Evolutionary conservation across 768 basidiomycete species (phyloP), one percentile per base, ranked within the genome.

Genomic region (Tubosaeta brunneosetosa): DNA sequence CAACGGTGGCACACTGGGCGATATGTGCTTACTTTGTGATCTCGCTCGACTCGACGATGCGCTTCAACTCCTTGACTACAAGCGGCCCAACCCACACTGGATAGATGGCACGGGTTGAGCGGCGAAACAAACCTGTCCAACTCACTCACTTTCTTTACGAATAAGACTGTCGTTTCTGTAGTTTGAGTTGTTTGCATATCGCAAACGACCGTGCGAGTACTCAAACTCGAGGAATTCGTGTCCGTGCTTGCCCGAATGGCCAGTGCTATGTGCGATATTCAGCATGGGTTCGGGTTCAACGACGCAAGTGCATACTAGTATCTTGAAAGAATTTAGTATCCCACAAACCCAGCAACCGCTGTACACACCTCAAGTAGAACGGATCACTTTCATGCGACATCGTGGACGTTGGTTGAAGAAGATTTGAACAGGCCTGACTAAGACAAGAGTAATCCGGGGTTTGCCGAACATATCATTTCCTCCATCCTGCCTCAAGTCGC

Each of bases 121-220:
- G 19, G 9, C 29, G 8, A 25, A n/a, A 22, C 17, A n/a, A 6
- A 49, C 4, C 2, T 6, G n/a, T 10, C 25, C 3, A 26, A 52
- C 12, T 17, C 9, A 80, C 92, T 63, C 61, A 97, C 94, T 97
- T 73, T 99, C 97, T 90, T 98, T 98, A 56, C 95, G 83, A 67
- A 99, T 98, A 45, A 99, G 75, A 69, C 87, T 89, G 74, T 99
- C 97, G 63, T 98, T 98, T 31, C 97, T 77, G 74, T 99, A 99
- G 73, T 99, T 99, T 10, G 95, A 97, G 77, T 98, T 98, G 77
- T 98, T 95, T 56, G 97, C 97, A 69, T 98, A 99, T 60, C 97
- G 83, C 50, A 98, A 80, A 59, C 95, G 86, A 36, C 95, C 95
- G 75, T 94, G 91, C 13, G 91, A 88, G 74, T 97, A 97, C 71